A percentile compares a stretch with the other conserved stretches of the same genome.
phyloP scores from a whole-genome alignment of 805 yeast genomes.

The Wickerhamiella cacticola region DNA sequence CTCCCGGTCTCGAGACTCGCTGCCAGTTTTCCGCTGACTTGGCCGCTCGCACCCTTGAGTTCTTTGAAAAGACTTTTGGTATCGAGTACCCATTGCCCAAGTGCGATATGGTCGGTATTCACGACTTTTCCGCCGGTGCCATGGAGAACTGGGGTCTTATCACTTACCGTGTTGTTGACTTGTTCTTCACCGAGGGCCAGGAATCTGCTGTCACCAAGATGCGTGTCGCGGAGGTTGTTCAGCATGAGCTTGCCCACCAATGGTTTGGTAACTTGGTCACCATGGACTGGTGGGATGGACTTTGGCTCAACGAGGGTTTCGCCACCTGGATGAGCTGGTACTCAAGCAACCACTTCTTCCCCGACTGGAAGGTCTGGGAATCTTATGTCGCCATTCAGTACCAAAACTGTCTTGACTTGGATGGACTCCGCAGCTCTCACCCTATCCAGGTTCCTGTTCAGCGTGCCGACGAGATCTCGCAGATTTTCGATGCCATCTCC shows the following conservation, averaged over 20 bases:
- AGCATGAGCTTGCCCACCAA: conserved; percentile 81
- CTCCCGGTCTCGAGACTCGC: conserved; percentile 51
- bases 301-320: conserved; percentile 84
- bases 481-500: conserved; percentile 71
- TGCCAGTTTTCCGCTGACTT: conserved; percentile 52
- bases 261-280: conserved; percentile 87
- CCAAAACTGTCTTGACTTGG: conserved; percentile 63
- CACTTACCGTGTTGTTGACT: conserved; percentile 50
- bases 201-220: conserved; percentile 49
- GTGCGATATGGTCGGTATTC: conserved; percentile 67
- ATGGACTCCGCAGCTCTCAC: conserved; percentile 59
- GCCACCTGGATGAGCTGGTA: conserved; percentile 77
- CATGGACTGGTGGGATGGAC: conserved; percentile 89
- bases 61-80: conserved; percentile 54
- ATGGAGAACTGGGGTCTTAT: conserved; percentile 89
- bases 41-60: conserved; percentile 52
- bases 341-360: conserved; percentile 56
- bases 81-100: conserved; percentile 72
- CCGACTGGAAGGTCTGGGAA: conserved; percentile 74
- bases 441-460: conserved; percentile 75
- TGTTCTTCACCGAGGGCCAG: conserved; percentile 56
- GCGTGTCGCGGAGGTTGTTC: conserved; percentile 70
- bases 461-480: conserved; percentile 67
- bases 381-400: conserved; percentile 65
- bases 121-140: conserved; percentile 71